These are phyloP conservation scores for Jackrogersella multiformis DNA, from an alignment of 495 filamentous ascomycete species.

Conservation along the genomic window DNA sequence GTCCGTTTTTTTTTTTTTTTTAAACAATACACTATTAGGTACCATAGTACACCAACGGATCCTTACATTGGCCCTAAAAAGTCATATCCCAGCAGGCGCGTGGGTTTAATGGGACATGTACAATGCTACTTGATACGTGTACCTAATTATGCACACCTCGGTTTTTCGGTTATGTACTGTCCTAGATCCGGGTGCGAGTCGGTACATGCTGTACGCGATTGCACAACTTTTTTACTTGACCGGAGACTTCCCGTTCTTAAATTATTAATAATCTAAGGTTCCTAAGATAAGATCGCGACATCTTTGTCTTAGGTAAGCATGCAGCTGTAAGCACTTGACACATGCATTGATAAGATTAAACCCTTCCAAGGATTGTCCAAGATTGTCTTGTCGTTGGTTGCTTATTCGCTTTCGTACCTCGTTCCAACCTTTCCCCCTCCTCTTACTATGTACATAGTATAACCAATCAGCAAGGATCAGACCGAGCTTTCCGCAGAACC, in stretches of 20 bases:
- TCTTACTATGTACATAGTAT: background rate
- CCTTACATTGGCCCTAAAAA: background rate
- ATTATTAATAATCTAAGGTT: too few species aligned
- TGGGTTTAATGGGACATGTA: background rate
- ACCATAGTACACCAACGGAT: background rate
- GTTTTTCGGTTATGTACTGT: slow-evolving; percentile 36
- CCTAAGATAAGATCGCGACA: slow-evolving; percentile 4
- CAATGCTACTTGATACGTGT: background rate
- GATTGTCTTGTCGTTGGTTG: too few species aligned
- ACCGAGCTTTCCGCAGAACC: slow-evolving; percentile 1
- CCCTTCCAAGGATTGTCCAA: too few species aligned
- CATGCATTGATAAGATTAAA: too few species aligned
- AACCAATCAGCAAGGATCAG: slow-evolving; percentile 8
- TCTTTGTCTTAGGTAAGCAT: background rate
- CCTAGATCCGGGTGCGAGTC: slow-evolving; percentile 10
- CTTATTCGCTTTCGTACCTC: too few species aligned
- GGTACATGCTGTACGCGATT: slow-evolving; percentile 12
- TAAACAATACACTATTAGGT: slow-evolving; percentile 2
- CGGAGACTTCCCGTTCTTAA: slow-evolving; percentile 1
- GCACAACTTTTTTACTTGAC: slow-evolving; percentile 16
- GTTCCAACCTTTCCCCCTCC: background rate
- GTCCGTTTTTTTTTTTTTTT: slow-evolving; percentile 13
- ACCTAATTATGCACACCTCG: slow-evolving; percentile 31
- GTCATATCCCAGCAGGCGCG: background rate
- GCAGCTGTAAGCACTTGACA: background rate